Evolutionary conservation across 2,329 filamentous ascomycete species (phyloP).

Genomic region (Fusarium sacchari): DNA sequence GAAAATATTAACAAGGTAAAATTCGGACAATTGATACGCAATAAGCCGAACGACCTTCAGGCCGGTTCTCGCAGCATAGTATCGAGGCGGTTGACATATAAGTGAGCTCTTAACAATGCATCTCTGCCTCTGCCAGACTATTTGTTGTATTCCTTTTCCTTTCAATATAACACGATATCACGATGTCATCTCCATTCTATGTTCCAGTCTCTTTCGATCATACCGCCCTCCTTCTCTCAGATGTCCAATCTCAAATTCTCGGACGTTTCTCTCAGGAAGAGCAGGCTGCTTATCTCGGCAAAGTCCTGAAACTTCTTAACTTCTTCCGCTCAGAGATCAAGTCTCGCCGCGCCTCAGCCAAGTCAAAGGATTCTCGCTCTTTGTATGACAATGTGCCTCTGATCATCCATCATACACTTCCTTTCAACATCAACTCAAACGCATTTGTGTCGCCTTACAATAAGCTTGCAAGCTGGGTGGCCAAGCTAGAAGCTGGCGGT

Average conservation of each 20-base stretch:
- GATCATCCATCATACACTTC: neutral
- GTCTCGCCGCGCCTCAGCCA: neutral
- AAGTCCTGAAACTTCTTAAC: neutral
- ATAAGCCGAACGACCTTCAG: accelerated
- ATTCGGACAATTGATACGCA: neutral
- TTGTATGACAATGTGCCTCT: neutral
- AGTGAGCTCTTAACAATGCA: too few relatives aligned
- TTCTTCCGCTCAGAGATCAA: neutral
- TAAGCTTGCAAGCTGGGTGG: neutral
- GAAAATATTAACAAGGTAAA: accelerated
- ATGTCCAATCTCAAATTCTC: neutral
- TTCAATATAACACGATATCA: accelerated
- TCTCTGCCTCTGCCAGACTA: accelerated
- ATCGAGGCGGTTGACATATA: neutral
- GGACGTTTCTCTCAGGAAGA: neutral
- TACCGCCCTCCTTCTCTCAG: neutral
- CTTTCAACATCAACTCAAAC: neutral
- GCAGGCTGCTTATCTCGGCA: neutral
- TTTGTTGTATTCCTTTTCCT: accelerated
- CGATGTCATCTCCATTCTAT: neutral
- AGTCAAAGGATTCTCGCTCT: neutral
- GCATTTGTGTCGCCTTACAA: neutral
- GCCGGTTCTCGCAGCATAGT: accelerated
- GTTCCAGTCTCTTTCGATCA: neutral
- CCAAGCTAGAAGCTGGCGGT: neutral